These are phyloP conservation scores for Dendrobium catenatum DNA, from an alignment of 106 monocot genomes.

Conservation along the genomic window DNA sequence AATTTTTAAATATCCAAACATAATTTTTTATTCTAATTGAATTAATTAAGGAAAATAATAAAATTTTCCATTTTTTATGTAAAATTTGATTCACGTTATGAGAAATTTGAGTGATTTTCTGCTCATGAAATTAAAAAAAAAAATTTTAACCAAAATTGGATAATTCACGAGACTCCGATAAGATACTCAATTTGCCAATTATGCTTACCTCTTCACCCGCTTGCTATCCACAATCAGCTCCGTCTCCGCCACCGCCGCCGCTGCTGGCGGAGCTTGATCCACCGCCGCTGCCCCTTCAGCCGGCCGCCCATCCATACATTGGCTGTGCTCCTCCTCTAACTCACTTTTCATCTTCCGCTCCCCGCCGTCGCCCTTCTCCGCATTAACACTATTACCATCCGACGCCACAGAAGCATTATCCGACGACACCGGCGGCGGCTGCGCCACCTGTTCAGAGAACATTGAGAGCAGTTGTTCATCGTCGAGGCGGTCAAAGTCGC, in stretches of 20 bases:
- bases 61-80: no score
- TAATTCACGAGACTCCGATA: no score
- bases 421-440: conserved; percentile 7
- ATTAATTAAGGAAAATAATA: no score
- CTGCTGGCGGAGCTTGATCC: background rate
- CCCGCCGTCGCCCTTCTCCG: conserved; percentile 19
- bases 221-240: conserved; percentile 48
- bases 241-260: background rate
- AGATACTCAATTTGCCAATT: background rate
- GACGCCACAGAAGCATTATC: conserved; percentile 38
- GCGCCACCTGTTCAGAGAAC: conserved; percentile 59
- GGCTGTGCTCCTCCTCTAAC: conserved; percentile 43
- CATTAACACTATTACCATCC: conserved; percentile 44
- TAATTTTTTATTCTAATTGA: no score
- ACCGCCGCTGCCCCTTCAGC: background rate
- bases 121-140: no score
- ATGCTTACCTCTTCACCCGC: conserved; percentile 59
- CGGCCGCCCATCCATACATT: conserved; percentile 12
- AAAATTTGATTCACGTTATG: no score
- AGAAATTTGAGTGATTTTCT: no score
- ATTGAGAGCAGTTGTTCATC: conserved; percentile 82
- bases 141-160: no score
- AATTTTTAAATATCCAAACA: no score
- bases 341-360: conserved; percentile 18
- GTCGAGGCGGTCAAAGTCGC: conserved; percentile 66